Evolutionary conservation across 805 yeast genomes (phyloP).

Genomic region (Ogataea pilisensis): DNA sequence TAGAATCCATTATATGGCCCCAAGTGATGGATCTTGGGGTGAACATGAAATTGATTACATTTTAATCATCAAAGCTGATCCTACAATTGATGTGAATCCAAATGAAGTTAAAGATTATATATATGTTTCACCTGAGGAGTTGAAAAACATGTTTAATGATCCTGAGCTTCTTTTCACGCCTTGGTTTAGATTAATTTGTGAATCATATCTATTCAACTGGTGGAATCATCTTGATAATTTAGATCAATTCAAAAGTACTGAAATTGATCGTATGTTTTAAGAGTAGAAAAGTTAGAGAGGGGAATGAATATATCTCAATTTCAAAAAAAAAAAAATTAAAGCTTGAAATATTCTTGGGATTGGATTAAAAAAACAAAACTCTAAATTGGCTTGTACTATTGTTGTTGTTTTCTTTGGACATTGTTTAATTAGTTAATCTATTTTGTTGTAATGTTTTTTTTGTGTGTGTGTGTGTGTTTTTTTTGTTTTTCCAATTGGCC

Average conservation of each 20-base stretch:
- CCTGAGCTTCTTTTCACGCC: slow-evolving; percentile 74
- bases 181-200: slow-evolving; percentile 96
- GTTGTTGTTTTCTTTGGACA: too few relatives aligned
- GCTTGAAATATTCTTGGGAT: too few relatives aligned
- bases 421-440: too few relatives aligned
- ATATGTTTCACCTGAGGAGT: slow-evolving; percentile 66
- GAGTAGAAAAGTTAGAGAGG: too few relatives aligned
- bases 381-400: too few relatives aligned
- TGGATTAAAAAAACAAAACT: too few relatives aligned
- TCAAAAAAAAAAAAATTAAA: too few relatives aligned
- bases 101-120: slow-evolving; percentile 83
- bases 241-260: slow-evolving; percentile 42
- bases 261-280: slow-evolving; percentile 47
- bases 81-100: slow-evolving; percentile 48
- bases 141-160: slow-evolving; percentile 75
- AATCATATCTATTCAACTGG: slow-evolving; percentile 87
- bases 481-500: too few relatives aligned
- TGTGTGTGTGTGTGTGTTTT: too few relatives aligned
- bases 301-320: too few relatives aligned
- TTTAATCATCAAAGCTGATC: slow-evolving; percentile 61
- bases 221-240: slow-evolving; percentile 74
- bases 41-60: slow-evolving; percentile 98
- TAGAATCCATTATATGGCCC: slow-evolving; percentile 92
- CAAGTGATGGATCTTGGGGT: slow-evolving; percentile 81
- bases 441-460: too few relatives aligned